Evolutionary conservation across 2,329 filamentous ascomycete genomes (phyloP).

Genomic region (Fusarium falciforme): DNA sequence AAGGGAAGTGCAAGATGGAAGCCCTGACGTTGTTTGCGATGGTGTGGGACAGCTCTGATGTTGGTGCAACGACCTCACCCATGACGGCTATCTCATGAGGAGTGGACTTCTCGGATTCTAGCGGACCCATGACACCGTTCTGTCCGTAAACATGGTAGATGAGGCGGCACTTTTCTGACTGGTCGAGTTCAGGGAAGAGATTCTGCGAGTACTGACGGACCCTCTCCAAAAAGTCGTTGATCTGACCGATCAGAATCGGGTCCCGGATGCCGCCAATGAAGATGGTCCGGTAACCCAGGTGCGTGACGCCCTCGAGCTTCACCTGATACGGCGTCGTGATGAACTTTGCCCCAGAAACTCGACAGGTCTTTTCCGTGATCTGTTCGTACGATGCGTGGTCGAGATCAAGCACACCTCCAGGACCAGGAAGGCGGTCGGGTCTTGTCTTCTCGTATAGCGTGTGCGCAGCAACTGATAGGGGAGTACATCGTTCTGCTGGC

Average conservation of each 20-base stretch:
- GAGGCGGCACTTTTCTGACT: constrained; percentile 50
- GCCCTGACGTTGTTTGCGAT: constrained; percentile 56
- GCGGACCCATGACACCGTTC: constrained; percentile 48
- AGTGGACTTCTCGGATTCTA: constrained; percentile 39
- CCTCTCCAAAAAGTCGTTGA: constrained; percentile 49
- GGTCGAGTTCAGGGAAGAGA: constrained; percentile 34
- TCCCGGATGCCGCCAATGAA: constrained; percentile 60
- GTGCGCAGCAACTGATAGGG: constrained; percentile 61
- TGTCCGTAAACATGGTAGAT: constrained; percentile 59
- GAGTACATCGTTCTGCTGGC: constrained; percentile 56
- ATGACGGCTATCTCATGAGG: constrained; percentile 58
- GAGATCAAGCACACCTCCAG: constrained; percentile 59
- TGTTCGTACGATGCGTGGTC: constrained; percentile 56
- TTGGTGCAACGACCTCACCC: constrained; percentile 57
- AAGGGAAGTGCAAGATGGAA: constrained; percentile 57
- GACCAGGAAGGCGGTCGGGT: constrained; percentile 61
- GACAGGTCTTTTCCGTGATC: constrained; percentile 46
- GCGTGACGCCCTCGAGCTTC: constrained; percentile 60
- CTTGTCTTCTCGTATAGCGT: constrained; percentile 65
- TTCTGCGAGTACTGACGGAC: constrained; percentile 43
- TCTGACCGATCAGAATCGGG: constrained; percentile 57
- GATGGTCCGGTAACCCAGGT: constrained; percentile 57
- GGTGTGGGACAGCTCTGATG: constrained; percentile 55
- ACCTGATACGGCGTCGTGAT: constrained; percentile 53
- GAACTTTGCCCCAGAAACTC: constrained; percentile 55